Conservation (phyloP, 73 alveolate species). For the Paramecium tetraurelia region DNA sequence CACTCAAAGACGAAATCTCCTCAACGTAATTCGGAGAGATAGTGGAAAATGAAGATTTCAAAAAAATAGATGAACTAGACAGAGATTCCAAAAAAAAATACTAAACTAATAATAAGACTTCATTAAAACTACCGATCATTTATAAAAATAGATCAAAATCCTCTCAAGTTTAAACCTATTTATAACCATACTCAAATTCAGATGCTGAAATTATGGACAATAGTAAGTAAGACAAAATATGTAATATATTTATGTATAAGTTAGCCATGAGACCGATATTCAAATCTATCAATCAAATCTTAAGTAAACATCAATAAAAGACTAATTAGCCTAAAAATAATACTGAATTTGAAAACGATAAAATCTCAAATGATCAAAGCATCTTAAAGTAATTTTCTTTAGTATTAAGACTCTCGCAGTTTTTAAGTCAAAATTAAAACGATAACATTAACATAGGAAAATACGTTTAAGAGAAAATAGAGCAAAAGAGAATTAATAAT, state of each 20-base stretch:
- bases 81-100: background rate
- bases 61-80: background rate
- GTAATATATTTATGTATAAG: background rate
- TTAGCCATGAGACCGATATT: background rate
- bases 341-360: background rate
- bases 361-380: background rate
- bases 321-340: background rate
- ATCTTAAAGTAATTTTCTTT: background rate
- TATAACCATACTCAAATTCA: background rate
- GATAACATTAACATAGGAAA: background rate
- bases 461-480: background rate
- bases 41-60: background rate
- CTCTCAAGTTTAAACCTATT: background rate
- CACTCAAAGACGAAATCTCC: background rate
- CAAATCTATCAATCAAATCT: background rate
- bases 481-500: background rate
- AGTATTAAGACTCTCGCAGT: background rate
- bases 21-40: background rate
- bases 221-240: background rate
- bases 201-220: background rate
- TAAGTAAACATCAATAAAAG: background rate
- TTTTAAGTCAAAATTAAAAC: background rate
- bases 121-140: background rate
- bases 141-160: background rate
- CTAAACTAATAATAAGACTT: background rate